Percentiles rank a stretch among this genome's conserved stretches.
Evolutionary conservation across 148 eudicot species (phyloP).

Genomic region (Beta vulgaris): DNA sequence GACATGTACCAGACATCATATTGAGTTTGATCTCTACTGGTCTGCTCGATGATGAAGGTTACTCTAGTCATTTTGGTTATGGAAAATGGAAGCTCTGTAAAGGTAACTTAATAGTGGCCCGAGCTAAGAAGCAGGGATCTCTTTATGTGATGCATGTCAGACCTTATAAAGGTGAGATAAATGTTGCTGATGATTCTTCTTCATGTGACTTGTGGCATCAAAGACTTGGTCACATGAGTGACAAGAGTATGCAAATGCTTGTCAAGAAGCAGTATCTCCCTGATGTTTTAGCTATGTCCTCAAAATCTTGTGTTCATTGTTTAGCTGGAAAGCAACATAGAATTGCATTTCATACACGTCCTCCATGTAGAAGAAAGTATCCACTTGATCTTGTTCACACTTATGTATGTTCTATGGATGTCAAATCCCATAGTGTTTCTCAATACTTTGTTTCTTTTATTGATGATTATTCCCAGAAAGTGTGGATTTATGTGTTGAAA

Average conservation of each 20-base stretch:
- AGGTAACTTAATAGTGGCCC: not conserved
- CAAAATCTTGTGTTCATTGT: constrained; percentile 20
- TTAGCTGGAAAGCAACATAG: constrained; percentile 22
- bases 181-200: constrained; percentile 10
- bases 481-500: constrained; percentile 20
- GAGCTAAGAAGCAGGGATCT: not conserved
- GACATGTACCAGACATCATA: not conserved
- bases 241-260: not conserved
- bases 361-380: constrained; percentile 17
- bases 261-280: not conserved
- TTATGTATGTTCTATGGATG: constrained; percentile 18
- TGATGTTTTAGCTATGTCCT: not conserved
- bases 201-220: constrained; percentile 13
- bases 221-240: constrained; percentile 10
- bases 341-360: constrained; percentile 2
- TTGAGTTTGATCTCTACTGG: not conserved
- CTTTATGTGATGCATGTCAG: not conserved
- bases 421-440: constrained; percentile 10
- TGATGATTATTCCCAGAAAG: constrained; percentile 20
- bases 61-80: not conserved
- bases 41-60: constrained; percentile 14
- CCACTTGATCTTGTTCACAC: constrained; percentile 14
- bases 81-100: constrained; percentile 16
- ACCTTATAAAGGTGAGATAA: constrained; percentile 1
- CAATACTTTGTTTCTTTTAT: constrained; percentile 23